Evolutionary conservation across 2,329 filamentous ascomycete species (phyloP), one percentile per base, ranked within the genome.

Genomic region (Colletotrichum tamarilloi): DNA sequence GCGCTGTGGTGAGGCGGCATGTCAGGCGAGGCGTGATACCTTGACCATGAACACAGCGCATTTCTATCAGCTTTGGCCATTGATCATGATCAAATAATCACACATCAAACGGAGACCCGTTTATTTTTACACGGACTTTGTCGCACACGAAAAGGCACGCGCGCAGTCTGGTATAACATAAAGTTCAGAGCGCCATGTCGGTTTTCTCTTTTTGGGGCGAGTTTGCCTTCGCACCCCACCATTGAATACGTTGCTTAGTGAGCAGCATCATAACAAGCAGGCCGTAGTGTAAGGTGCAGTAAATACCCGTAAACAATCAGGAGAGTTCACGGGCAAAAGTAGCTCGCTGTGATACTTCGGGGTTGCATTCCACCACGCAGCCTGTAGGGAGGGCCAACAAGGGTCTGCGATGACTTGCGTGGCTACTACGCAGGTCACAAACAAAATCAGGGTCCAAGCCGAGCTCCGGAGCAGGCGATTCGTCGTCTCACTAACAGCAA

Each of bases 391-490:
- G 30, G 55, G 5, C 19, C 49, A 56, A 52, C 26, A 52, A 70
- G 55, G 49, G 62, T 66, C 60, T 52, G 52, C 42, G 22, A 58
- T 30, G 35, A 32, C 22, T 56, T 57, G 60, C 56, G 56, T 60
- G 19, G 14, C 14, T 19, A 56, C 58, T 30, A 63, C 64, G 12
- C 19, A 42, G 14, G 38, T 42, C 5, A 42, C 38, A 19, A 42
- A 42, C 14, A 59, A 49, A 59, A 26, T 24, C 56, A 71, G 71
- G 71, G 71, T 73, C 71, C 67, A 73, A 60, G 60, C 32, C 55
- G 55, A 42, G 35, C 42, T 52, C 30, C 52, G 62, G 52, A 42
- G 22, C 56, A 55, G 46, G 24, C n/a, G 60, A 70, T 38, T 66
- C 59, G 53, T 60, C 60, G 58, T 22, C 32, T 8, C 12, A 7